Evolutionary conservation across 345 rosid species (phyloP), one percentile per base, ranked within the genome.

Genomic region (Mercurialis annua): DNA sequence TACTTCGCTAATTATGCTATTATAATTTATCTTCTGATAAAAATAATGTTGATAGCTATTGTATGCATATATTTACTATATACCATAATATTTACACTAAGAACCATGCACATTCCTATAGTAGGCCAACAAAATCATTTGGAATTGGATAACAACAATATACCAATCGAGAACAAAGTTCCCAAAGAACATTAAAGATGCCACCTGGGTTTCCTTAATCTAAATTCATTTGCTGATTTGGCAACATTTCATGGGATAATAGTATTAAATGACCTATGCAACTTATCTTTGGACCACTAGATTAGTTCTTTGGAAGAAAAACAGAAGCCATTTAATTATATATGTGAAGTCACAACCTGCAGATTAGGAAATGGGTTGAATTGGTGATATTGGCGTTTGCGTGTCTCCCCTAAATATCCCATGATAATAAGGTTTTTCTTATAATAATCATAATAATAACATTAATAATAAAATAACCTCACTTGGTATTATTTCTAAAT

Each of bases 71-170:
- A n/a, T n/a, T n/a, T n/a, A n/a, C n/a, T n/a, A n/a, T n/a, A n/a
- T n/a, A n/a, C n/a, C n/a, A n/a, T n/a, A 15, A 14, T 61, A 10
- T 4, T 40, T 16, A 24, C 33, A 43, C 16, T 5, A 23, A 12
- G 16, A 38, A 1, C 12, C n/a, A n/a, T n/a, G n/a, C n/a, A n/a
- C 1, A 26, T 24, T 26, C 34, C 59, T 16, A 10, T 30, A 36
- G 51, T 57, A 38, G 75, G 69, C 16, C 59, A 47, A 29, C 16
- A 62, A 66, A 59, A 77, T 73, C 66, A 78, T 78, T 72, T 64
- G 40, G 67, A 78, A 73, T 72, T 64, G 40, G 67, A 71, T 21
- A 6, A 59, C 67, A 52, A 62, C 55, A 29, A 56, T 16, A 56
- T 16, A 8, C 29, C 17, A 40, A 57, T 34, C n/a, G 62, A 57